Base-by-base conservation (phyloP, 768 basidiomycete species). In the Agrocybe pediades region DNA sequence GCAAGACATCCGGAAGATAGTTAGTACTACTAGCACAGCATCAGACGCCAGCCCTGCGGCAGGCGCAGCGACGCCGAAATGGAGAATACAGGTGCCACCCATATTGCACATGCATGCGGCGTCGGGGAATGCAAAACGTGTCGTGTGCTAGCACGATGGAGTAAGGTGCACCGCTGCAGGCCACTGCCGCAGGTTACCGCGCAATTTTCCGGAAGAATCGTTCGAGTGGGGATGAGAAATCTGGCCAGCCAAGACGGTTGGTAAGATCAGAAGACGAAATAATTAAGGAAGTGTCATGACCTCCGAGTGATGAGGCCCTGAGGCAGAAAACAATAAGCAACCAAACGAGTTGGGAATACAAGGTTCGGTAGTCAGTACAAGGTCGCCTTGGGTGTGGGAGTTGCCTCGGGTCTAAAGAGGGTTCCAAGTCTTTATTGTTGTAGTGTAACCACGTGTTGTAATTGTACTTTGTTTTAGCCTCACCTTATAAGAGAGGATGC, bases 371-470 rank as follows among this genome's bases (percentile, higher is more conserved):
- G 36, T 24, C 27, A 46, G 44, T 49, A 59, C 49, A 50, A 49
- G 54, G 49, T 50, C 41, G 46, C 33, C 24, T 36, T 29, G 43
- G 52, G 56, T 56, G 61, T 57, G 65, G 40, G 47, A 58, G 56
- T 41, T 27, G 25, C 21, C 17, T 41, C 40, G 49, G 49, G 40
- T 40, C 21, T 49, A 49, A 41, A 23, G 36, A 41, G 48, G 23
- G 25, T 20, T 20, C 21, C n/a, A 20, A n/a, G 29, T 36, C 16
- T 33, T 51, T 65, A 64, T 65, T 64, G 65, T 64, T 26, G 29
- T 39, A 51, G 57, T 43, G 60, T 60, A 51, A 11, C 49, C 49
- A 56, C 51, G 51, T 52, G 53, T 43, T 43, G 20, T 44, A 51
- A 49, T 52, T 51, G 54, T 51, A 40, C 55, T 49, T 56, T 56